Base-by-base conservation (phyloP, 2,329 filamentous ascomycete genomes). In the Colletotrichum viniferum region DNA sequence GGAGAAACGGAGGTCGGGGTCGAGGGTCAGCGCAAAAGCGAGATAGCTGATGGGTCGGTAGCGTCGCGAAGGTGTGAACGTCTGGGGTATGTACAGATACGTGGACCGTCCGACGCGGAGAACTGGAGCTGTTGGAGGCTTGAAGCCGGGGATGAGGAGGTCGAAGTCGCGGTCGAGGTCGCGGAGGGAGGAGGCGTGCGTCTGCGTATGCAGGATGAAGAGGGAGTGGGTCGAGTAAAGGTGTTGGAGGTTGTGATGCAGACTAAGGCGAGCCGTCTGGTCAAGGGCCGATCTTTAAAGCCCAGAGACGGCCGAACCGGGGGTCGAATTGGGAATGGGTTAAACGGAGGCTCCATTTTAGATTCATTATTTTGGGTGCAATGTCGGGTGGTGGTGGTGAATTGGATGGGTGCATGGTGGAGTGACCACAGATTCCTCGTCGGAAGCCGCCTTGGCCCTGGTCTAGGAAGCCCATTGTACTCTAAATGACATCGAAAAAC, bases 271-370 rank as follows among this genome's bases (percentile, higher is more conserved):
- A 63, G 71, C 60, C 61, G 62, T 56, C 32, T 69, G 63, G 56
- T 30, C 69, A 73, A 73, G 69, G 69, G 73, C 69, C 73, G 73
- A 75, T 75, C 73, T 73, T 73, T 43, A 61, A 75, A 64, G 62
- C 38, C 63, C 73, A 73, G 73, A 63, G 56, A 63, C 52, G 48
- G 26, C 21, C 52, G 63, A 55, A 34, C 69, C 43, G 69, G 72
- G 63, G 69, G 4, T 63, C 63, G 56, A 73, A 73, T 64, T 58
- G 73, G 73, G 73, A 30, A 64, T 75, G 69, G 73, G 12, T 32
- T 68, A 26, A 28, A 73, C 43, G 43, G 63, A 69, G 34, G 69
- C 56, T 73, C 69, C 73, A 64, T 58, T 52, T 48, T 64, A 38
- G 43, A 30, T 75, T 75, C 58, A 67, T 73, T 64, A 60, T 64